Percentiles rank a stretch among this genome's conserved stretches.
Evolutionary conservation across 2,329 filamentous ascomycete genomes (phyloP).

Genomic region (Aspergillus hiratsukae): DNA sequence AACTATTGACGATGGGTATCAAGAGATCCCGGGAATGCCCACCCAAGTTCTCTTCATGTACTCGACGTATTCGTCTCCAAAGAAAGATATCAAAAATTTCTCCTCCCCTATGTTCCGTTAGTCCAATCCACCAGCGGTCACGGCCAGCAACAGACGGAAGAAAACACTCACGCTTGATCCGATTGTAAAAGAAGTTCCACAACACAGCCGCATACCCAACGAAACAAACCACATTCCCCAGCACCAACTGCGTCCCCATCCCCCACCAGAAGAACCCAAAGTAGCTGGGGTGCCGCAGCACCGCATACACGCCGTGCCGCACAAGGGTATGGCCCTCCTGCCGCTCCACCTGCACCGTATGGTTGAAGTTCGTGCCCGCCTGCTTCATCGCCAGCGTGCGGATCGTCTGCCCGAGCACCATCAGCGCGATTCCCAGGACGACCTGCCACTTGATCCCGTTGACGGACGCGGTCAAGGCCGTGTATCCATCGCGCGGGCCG

Average conservation of each 20-base stretch:
- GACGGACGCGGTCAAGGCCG: slow-evolving; percentile 40
- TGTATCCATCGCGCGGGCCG: slow-evolving; percentile 38
- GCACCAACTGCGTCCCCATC: slow-evolving; percentile 83
- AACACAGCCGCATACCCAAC: slow-evolving; percentile 68
- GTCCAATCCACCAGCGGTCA: not conserved
- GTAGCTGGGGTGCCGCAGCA: slow-evolving; percentile 82
- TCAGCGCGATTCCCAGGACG: slow-evolving; percentile 57
- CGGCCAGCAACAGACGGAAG: not conserved
- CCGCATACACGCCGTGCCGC: slow-evolving; percentile 71
- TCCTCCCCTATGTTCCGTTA: slow-evolving; percentile 62
- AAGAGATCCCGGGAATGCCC: slow-evolving; percentile 71
- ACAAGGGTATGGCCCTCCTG: slow-evolving; percentile 76
- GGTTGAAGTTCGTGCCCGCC: slow-evolving; percentile 89
- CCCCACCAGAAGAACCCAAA: slow-evolving; percentile 99
- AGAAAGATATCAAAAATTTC: slow-evolving; percentile 70
- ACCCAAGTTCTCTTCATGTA: slow-evolving; percentile 70
- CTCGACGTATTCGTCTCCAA: slow-evolving; percentile 71
- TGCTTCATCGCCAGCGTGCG: slow-evolving; percentile 83
- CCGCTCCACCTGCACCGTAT: slow-evolving; percentile 66
- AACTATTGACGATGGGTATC: slow-evolving; percentile 1
- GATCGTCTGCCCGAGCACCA: slow-evolving; percentile 67
- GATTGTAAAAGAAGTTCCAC: slow-evolving; percentile 75
- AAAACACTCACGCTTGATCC: slow-evolving; percentile 60
- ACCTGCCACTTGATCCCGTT: slow-evolving; percentile 32
- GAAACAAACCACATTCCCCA: slow-evolving; percentile 80